A percentile compares a stretch with the other conserved stretches of the same genome.
phyloP scores from a whole-genome alignment of 306 rosid species.

The Acacia confusa region DNA sequence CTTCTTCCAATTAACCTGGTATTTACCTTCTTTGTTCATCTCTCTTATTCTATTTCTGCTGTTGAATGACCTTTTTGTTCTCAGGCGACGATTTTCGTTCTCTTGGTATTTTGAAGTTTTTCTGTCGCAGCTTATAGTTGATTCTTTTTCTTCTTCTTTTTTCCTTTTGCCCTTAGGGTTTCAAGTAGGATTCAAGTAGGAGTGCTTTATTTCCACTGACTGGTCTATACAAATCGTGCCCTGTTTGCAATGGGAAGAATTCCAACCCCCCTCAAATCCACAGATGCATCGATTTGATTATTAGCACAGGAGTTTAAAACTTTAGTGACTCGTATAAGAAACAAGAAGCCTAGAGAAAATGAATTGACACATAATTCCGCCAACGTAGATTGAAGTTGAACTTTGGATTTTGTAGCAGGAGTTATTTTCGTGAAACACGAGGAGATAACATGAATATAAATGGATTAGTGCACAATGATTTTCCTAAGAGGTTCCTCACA shows the following conservation, averaged over 20 bases:
- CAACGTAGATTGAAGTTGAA: not conserved
- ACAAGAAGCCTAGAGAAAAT: not conserved
- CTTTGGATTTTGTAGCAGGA: not conserved
- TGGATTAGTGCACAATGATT: not conserved
- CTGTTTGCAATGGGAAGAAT: not conserved
- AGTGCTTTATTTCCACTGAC: not conserved
- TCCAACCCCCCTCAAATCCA: too few relatives aligned
- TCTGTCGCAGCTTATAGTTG: not conserved
- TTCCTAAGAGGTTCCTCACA: not conserved
- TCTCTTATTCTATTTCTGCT: not conserved
- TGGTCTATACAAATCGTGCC: not conserved
- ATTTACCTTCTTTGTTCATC: not conserved
- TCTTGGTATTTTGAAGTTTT: not conserved
- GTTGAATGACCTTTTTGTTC: not conserved
- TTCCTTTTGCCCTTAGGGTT: not conserved
- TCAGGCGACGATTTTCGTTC: not conserved
- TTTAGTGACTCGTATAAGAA: not conserved
- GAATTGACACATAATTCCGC: not conserved
- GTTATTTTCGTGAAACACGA: not conserved
- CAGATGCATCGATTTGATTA: not conserved
- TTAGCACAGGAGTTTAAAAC: not conserved
- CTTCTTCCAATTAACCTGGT: conserved; percentile 38
- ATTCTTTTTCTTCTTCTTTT: not conserved
- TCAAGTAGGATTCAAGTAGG: not conserved
- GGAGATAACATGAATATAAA: not conserved